Conservation (phyloP, 2,329 filamentous ascomycete species). For the Fusarium miscanthi region DNA sequence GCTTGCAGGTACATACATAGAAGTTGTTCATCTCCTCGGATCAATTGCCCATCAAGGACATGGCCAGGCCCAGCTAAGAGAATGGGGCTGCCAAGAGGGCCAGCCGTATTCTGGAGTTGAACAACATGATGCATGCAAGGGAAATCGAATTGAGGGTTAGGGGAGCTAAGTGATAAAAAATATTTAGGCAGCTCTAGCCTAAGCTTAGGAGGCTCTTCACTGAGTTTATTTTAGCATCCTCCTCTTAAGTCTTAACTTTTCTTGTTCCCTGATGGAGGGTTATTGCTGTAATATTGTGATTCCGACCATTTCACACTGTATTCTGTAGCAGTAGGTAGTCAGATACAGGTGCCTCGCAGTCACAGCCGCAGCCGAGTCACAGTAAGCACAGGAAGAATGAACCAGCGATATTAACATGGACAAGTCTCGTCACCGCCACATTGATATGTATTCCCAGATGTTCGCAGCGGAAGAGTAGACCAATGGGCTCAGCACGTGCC, state of each 20-base stretch:
- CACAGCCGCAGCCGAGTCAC: constrained; percentile 18
- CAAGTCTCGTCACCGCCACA: constrained; percentile 18
- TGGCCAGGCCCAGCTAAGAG: constrained; percentile 26
- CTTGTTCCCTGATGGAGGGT: not conserved
- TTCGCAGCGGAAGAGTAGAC: constrained; percentile 24
- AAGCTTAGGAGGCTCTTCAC: no score
- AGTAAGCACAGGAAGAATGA: constrained; percentile 9
- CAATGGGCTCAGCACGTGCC: constrained; percentile 33
- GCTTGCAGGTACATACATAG: not conserved
- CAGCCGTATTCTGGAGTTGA: constrained; percentile 30
- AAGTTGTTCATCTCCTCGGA: constrained; percentile 4
- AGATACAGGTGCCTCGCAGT: constrained; percentile 6
- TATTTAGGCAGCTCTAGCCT: no score
- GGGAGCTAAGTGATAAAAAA: no score
- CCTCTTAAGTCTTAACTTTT: no score
- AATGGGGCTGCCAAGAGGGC: constrained; percentile 12
- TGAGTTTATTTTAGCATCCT: no score
- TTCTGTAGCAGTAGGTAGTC: not conserved
- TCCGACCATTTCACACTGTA: constrained; percentile 2
- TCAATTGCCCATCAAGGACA: constrained; percentile 14
- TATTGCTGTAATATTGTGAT: constrained; percentile 6
- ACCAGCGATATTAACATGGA: constrained; percentile 8
- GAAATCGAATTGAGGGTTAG: constrained; percentile 13
- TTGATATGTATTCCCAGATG: not conserved
- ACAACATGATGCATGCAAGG: constrained; percentile 33